These are phyloP conservation scores for Pseudogymnoascus sp. DNA, from an alignment of 2,329 filamentous ascomycete genomes.

Conservation along the genomic window DNA sequence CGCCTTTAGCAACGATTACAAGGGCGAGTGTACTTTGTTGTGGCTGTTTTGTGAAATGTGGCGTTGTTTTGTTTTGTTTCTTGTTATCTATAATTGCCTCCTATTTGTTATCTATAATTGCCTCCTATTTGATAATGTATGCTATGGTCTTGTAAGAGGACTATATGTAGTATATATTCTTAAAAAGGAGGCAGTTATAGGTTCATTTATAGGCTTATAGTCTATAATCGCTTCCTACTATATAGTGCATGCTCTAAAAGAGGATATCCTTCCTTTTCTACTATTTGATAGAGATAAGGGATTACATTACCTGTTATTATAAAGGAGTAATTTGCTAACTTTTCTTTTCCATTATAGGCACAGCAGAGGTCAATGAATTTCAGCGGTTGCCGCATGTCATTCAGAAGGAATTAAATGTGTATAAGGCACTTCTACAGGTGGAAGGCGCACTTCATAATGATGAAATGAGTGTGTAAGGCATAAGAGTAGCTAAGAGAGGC, in stretches of 20 bases:
- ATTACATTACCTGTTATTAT: background rate
- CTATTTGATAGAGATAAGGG: background rate
- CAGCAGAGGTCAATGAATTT: background rate
- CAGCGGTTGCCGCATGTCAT: background rate
- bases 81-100: background rate
- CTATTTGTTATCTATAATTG: background rate
- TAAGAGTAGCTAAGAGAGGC: background rate
- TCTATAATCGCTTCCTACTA: background rate
- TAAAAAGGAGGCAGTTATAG: background rate
- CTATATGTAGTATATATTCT: background rate
- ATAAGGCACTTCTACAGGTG: background rate
- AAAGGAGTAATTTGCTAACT: background rate
- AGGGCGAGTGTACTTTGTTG: background rate
- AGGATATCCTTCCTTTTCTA: background rate
- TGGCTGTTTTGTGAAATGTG: background rate
- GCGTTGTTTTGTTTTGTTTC: background rate
- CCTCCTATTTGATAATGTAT: background rate
- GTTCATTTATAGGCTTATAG: background rate
- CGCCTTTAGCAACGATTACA: background rate
- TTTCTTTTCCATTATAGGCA: background rate
- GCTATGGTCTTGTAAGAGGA: background rate
- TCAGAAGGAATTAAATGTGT: background rate
- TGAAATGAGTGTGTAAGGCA: background rate
- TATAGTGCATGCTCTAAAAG: background rate
- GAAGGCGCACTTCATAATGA: background rate